phyloP scores from a whole-genome alignment of 345 rosid species.

The Lenwebbia sp. region DNA sequence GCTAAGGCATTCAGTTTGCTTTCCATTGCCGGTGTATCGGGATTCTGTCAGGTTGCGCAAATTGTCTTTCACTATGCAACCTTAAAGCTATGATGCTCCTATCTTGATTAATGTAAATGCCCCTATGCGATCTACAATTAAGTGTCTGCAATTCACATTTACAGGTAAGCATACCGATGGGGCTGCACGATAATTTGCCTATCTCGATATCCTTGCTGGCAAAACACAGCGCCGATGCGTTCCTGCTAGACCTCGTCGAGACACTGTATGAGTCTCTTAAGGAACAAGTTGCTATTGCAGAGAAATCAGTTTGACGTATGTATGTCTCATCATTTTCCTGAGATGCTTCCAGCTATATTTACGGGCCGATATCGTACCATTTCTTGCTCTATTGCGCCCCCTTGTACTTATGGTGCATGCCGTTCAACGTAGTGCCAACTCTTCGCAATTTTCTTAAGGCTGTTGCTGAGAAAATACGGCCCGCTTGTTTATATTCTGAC shows the following conservation, averaged over 20 bases:
- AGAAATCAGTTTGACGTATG: background rate
- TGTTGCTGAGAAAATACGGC: background rate
- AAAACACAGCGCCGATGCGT: background rate
- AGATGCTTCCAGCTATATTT: background rate
- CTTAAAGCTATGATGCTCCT: too few species aligned
- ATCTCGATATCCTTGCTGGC: conserved; percentile 4
- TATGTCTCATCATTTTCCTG: background rate
- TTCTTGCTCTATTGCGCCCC: background rate
- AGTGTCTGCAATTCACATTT: background rate
- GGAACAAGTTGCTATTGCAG: background rate
- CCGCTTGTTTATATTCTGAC: background rate
- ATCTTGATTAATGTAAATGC: background rate
- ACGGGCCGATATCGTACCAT: background rate
- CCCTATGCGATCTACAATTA: background rate
- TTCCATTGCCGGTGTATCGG: conserved; percentile 70
- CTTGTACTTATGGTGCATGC: background rate
- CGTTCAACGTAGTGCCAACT: background rate
- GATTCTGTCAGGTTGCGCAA: conserved; percentile 68
- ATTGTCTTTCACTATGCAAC: background rate
- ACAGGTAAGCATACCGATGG: conserved; percentile 49
- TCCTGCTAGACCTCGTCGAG: background rate
- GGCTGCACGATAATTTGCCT: conserved; percentile 1
- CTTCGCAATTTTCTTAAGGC: background rate
- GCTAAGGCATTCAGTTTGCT: conserved; percentile 63
- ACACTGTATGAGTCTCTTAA: background rate